Evolutionary conservation across 2,329 filamentous ascomycete species (phyloP), one percentile per base, ranked within the genome.

Genomic region (Arthrobotrys sphaeroides): DNA sequence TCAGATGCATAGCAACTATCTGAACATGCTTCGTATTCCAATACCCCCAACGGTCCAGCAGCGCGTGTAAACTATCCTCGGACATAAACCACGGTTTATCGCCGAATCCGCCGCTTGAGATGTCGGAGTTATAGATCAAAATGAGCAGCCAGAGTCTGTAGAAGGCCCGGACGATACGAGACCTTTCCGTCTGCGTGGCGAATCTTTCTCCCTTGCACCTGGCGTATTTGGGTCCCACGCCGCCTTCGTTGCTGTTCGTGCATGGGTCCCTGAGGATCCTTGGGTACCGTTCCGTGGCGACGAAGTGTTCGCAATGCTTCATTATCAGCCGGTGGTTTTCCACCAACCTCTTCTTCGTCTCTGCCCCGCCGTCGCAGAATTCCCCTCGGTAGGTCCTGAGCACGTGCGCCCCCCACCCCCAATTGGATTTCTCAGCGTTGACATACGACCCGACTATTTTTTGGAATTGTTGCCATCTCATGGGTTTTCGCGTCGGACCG

Each of bases 81-180:
- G 26, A n/a, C 12, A 45, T 49, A n/a, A 36, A 51, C 60, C 61
- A 66, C 33, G 45, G 31, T n/a, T 28, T 36, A 42, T 43, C 33
- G 1, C 61, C 45, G 9, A 22, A 22, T n/a, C 60, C 24, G 16
- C 60, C 36, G 16, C 28, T 16, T n/a, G n/a, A n/a, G 13, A 28
- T 42, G 18, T 53, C n/a, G 31, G 43, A 24, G 10, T 31, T 55
- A 16, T 66, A 66, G 5, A 66, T 20, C 6, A 66, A 3, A 26
- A 33, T 24, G n/a, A 66, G n/a, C n/a, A 66, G 31, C 61, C 61
- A 66, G 9, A 66, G 22, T 22, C 61, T 66, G 22, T 66, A 66
- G n/a, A 66, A 66, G 28, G 45, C 61, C 9, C 45, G 45, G 1
- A 66, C 22, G n/a, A 66, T 66, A 20, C 61, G 24, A 9, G 16